Conservation (phyloP, 495 filamentous ascomycete species). For the Penicillium waksmanii region DNA sequence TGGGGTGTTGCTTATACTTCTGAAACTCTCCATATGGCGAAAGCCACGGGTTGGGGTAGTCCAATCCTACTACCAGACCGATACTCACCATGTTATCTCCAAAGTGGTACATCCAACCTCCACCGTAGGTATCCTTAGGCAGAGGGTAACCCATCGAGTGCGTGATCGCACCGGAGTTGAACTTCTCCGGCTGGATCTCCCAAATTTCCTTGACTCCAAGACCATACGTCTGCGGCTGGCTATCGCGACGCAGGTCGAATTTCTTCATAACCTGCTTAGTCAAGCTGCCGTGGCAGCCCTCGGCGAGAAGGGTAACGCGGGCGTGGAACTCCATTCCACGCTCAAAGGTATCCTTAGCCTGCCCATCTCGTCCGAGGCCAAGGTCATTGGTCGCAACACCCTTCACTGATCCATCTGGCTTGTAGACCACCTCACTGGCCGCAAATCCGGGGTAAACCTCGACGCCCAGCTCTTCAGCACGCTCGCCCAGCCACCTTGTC, state of each 20-base stretch:
- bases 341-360: constrained; percentile 90
- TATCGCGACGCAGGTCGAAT: constrained; percentile 86
- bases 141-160: constrained; percentile 96
- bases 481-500: constrained; percentile 90
- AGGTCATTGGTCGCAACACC: constrained; percentile 97
- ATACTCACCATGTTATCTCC: constrained; percentile 95
- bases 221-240: constrained; percentile 92
- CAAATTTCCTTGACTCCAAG: constrained; percentile 96
- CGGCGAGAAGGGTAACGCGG: constrained; percentile 86
- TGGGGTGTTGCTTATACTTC: constrained; percentile 96
- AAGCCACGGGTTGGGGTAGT: constrained; percentile 96
- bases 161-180: constrained; percentile 78
- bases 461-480: constrained; percentile 97
- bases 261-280: constrained; percentile 96
- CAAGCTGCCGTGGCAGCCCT: constrained; percentile 95
- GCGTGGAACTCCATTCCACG: constrained; percentile 99
- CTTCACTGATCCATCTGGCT: constrained; percentile 81
- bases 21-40: constrained; percentile 97
- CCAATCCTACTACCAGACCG: constrained; percentile 89
- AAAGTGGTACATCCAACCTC: constrained; percentile 98
- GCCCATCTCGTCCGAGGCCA: constrained; percentile 77
- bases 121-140: constrained; percentile 87
- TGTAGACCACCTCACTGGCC: constrained; percentile 89
- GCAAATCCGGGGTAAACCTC: constrained; percentile 97
- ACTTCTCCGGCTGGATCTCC: constrained; percentile 94